phyloP scores from a whole-genome alignment of 78 protist genomes.

The Protostelium mycophagum region DNA sequence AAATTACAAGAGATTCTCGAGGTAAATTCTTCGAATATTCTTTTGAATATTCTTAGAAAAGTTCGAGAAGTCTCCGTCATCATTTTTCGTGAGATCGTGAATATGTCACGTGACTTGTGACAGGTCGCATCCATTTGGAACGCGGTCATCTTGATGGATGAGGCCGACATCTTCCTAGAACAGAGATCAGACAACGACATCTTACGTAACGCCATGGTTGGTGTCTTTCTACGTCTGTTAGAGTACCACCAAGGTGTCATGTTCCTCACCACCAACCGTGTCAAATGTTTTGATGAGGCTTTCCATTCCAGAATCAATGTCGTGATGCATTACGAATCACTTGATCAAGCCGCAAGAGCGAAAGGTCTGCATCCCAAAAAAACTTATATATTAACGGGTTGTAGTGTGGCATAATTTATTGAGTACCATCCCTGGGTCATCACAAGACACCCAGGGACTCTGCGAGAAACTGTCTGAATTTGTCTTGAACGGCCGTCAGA shows the following conservation, averaged over 20 bases:
- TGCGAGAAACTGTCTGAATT: background rate
- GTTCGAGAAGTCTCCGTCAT: too few species aligned
- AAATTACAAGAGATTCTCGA: constrained; percentile 11
- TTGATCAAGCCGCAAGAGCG: background rate
- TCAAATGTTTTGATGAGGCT: constrained; percentile 24
- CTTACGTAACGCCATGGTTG: constrained; percentile 27
- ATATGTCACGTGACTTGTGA: background rate
- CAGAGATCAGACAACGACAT: constrained; percentile 16
- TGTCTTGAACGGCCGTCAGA: constrained; percentile 39
- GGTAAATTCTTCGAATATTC: background rate
- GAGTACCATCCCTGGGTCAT: background rate
- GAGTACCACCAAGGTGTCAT: constrained; percentile 37
- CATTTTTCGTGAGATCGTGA: too few species aligned
- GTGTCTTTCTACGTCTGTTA: constrained; percentile 28
- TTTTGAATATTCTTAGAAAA: too few species aligned
- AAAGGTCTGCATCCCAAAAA: too few species aligned
- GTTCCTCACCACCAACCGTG: constrained; percentile 47
- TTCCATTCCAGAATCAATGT: constrained; percentile 29
- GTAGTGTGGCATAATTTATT: constrained; percentile 4
- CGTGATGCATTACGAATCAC: constrained; percentile 1
- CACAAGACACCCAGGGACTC: background rate
- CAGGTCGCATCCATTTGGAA: constrained; percentile 4
- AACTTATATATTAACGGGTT: too few species aligned
- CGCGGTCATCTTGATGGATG: constrained; percentile 8
- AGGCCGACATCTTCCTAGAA: constrained; percentile 39